These are phyloP conservation scores for Cucurbita maxima DNA, from an alignment of 306 rosid species.

Conservation along the genomic window DNA sequence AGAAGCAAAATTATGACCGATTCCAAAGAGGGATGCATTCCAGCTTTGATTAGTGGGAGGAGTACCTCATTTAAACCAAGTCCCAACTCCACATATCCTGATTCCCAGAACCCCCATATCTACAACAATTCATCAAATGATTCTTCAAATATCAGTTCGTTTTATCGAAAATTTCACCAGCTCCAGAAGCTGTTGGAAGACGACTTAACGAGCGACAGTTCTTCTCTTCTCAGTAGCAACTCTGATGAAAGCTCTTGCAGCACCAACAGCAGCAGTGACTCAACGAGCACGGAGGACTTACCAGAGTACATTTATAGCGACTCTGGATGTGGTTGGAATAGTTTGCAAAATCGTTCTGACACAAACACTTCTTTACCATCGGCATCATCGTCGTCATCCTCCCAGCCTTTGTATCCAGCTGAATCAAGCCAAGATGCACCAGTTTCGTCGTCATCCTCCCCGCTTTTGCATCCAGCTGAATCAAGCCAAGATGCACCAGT, in stretches of 20 bases:
- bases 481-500: not conserved
- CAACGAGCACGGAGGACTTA: constrained; percentile 61
- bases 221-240: constrained; percentile 60
- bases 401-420: constrained; percentile 11
- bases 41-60: constrained; percentile 26
- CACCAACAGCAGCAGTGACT: constrained; percentile 50
- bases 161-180: constrained; percentile 25
- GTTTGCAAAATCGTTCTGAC: constrained; percentile 20
- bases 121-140: constrained; percentile 20
- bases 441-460: constrained; percentile 41
- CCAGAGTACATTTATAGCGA: constrained; percentile 68
- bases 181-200: constrained; percentile 46
- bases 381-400: constrained; percentile 34
- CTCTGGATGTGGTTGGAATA: constrained; percentile 35
- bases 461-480: not conserved
- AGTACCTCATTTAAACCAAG: constrained; percentile 22
- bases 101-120: constrained; percentile 13
- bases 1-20: constrained; percentile 41
- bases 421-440: not conserved
- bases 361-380: constrained; percentile 31
- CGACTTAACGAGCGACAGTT: constrained; percentile 73
- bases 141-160: constrained; percentile 27
- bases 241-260: constrained; percentile 82
- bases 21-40: constrained; percentile 22
- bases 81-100: constrained; percentile 9